Percentiles rank a stretch among this genome's conserved stretches.
phyloP scores from a whole-genome alignment of 164 flowering plant species.

The Stephania yunnanensis region DNA sequence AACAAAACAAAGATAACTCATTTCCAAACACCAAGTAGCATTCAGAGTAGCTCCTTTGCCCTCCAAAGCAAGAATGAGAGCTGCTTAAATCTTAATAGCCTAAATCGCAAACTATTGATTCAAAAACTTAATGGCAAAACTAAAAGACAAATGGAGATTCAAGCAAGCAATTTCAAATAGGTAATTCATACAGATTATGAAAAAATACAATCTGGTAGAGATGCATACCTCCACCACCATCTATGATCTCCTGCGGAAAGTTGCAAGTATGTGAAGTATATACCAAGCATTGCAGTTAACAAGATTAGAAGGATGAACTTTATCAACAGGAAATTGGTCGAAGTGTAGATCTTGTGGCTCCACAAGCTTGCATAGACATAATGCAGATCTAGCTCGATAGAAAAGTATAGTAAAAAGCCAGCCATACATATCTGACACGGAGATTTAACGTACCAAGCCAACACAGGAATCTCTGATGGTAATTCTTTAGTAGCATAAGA shows the following conservation, averaged over 20 bases:
- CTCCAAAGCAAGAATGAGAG: constrained; percentile 36
- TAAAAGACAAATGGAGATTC: too few relatives aligned
- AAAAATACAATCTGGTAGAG: background rate
- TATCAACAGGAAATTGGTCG: constrained; percentile 42
- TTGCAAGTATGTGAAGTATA: constrained; percentile 69
- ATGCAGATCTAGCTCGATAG: constrained; percentile 59
- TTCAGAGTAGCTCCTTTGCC: constrained; percentile 82
- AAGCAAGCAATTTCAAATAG: background rate
- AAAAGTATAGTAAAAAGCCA: constrained; percentile 70
- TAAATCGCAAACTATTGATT: background rate
- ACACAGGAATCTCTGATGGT: constrained; percentile 53
- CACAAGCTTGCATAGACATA: constrained; percentile 58
- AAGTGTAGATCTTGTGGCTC: constrained; percentile 61
- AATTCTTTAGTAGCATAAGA: constrained; percentile 47
- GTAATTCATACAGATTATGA: background rate
- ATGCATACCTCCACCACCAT: constrained; percentile 95
- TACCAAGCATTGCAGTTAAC: constrained; percentile 47
- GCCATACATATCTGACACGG: constrained; percentile 62
- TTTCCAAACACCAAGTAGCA: constrained; percentile 67
- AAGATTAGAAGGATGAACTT: constrained; percentile 50
- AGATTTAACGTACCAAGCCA: constrained; percentile 55
- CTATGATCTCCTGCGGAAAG: constrained; percentile 68
- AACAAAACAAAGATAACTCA: constrained; percentile 60
- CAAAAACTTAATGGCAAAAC: too few relatives aligned
- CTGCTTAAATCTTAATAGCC: constrained; percentile 36